Evolutionary conservation across 345 rosid species (phyloP), one percentile per base, ranked within the genome.

Genomic region (Excoecaria cochinchinensis): DNA sequence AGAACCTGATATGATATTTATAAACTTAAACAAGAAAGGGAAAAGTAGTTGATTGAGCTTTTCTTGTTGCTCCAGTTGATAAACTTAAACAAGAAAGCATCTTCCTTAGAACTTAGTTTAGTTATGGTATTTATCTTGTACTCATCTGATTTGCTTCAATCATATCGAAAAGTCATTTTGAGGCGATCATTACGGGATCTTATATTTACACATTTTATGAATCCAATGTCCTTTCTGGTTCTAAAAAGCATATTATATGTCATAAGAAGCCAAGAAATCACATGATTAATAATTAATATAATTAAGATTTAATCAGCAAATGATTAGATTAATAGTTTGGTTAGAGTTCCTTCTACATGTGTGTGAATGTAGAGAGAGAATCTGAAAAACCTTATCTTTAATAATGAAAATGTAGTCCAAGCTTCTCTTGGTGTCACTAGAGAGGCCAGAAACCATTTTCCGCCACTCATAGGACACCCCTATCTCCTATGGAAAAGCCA

Each of bases 381-480:
- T 14, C 6, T 22, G 31, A 24, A 25, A 31, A 17, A 62, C 82
- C 86, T 84, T 86, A 84, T 82, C 89, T 73, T 7, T 17, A 70
- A 65, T 39, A 63, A 50, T 53, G 47, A 68, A 47, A n/a, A 60
- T 75, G 69, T 19, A 61, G 84, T 65, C 84, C 81, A 82, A 70
- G 79, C 67, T 70, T 80, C 84, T 74, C 74, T 77, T 80, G 84
- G 86, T 63, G 82, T 61, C 73, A 50, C 72, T 62, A 52, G 82
- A 69, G 82, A 77, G 89, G 78, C 83, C 70, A 80, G 71, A 72
- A 65, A 50, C 77, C 50, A 85, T 48, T 89, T 80, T 86, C 85
- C 82, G 65, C 97, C 97, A 86, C 97, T 77, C 93, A 81, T 73
- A 77, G 64, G 59, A 21, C 81, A 88, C 90, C 98, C 98, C 97